phyloP scores from a whole-genome alignment of 805 yeast genomes.

The Metschnikowia similis region DNA sequence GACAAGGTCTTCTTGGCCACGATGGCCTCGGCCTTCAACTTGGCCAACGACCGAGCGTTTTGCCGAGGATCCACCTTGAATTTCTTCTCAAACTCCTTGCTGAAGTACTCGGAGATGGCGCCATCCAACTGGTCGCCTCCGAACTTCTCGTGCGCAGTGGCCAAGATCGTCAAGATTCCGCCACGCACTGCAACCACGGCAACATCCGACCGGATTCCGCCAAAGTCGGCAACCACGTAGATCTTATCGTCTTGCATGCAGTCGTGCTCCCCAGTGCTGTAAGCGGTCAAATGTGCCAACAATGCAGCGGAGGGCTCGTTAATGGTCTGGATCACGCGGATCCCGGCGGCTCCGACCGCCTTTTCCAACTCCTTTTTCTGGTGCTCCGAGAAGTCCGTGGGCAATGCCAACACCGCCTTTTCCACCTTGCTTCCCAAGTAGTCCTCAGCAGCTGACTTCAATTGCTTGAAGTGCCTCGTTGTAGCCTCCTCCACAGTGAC shows the following conservation, averaged over 20 bases:
- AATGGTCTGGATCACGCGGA: constrained; percentile 80
- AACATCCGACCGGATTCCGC: constrained; percentile 93
- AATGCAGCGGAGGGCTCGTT: constrained; percentile 92
- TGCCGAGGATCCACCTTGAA: constrained; percentile 72
- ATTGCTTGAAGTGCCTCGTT: constrained; percentile 75
- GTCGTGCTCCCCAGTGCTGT: constrained; percentile 32
- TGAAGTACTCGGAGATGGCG: constrained; percentile 75
- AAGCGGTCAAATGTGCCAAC: constrained; percentile 64
- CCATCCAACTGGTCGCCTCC: constrained; percentile 89
- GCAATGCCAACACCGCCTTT: constrained; percentile 84
- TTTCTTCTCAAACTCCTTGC: constrained; percentile 92
- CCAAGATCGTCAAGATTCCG: constrained; percentile 83
- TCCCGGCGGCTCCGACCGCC: constrained; percentile 66
- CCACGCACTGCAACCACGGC: constrained; percentile 92
- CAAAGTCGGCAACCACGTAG: constrained; percentile 92
- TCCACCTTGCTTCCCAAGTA: constrained; percentile 78
- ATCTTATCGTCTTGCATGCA: constrained; percentile 59
- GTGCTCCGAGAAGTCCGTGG: constrained; percentile 75
- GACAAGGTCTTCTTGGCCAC: constrained; percentile 87
- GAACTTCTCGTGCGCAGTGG: constrained; percentile 77
- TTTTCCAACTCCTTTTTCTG: constrained; percentile 63
- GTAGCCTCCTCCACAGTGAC: constrained; percentile 74
- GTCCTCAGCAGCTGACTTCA: constrained; percentile 87
- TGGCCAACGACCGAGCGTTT: constrained; percentile 82
- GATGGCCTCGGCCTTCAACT: constrained; percentile 78